Conservation (phyloP, 2,329 filamentous ascomycete species). For the Macrophomina pseudophaseolina region DNA sequence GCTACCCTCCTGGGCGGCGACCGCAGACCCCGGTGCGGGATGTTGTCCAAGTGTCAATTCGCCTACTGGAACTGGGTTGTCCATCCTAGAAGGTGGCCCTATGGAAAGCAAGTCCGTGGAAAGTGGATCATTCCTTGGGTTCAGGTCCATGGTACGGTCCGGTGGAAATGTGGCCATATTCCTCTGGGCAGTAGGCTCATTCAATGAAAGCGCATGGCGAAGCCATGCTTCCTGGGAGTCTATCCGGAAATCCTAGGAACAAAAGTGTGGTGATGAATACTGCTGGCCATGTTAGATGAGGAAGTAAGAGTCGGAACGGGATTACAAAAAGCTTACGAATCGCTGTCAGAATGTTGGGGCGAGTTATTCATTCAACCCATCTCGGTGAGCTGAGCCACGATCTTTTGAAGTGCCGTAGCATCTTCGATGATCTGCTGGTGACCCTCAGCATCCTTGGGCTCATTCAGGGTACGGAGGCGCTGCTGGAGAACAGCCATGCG, state of each 20-base stretch:
- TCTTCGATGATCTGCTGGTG: slow-evolving; percentile 44
- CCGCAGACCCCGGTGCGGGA: background rate
- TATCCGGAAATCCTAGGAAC: slow-evolving; percentile 16
- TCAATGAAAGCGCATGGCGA: slow-evolving; percentile 24
- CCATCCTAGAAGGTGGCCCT: slow-evolving; percentile 12
- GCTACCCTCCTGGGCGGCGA: background rate
- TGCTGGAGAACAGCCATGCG: slow-evolving; percentile 44
- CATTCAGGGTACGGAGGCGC: slow-evolving; percentile 38
- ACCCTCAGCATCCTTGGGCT: slow-evolving; percentile 41
- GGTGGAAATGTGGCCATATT: slow-evolving; percentile 18
- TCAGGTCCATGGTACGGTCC: slow-evolving; percentile 18
- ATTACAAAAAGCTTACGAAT: slow-evolving; percentile 20
- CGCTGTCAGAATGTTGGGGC: background rate
- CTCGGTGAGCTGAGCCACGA: slow-evolving; percentile 41
- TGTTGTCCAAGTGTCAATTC: background rate
- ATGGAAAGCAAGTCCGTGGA: slow-evolving; percentile 14
- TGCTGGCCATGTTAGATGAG: background rate
- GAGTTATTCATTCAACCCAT: slow-evolving; percentile 38
- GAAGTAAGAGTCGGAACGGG: background rate
- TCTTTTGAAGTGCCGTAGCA: slow-evolving; percentile 40
- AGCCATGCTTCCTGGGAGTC: slow-evolving; percentile 22
- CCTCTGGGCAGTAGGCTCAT: slow-evolving; percentile 16
- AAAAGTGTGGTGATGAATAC: slow-evolving; percentile 9
- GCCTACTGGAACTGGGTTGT: slow-evolving; percentile 17
- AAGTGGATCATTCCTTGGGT: slow-evolving; percentile 8